phyloP scores from a whole-genome alignment of 2,329 filamentous ascomycete species.

The Aureobasidium sp. region DNA sequence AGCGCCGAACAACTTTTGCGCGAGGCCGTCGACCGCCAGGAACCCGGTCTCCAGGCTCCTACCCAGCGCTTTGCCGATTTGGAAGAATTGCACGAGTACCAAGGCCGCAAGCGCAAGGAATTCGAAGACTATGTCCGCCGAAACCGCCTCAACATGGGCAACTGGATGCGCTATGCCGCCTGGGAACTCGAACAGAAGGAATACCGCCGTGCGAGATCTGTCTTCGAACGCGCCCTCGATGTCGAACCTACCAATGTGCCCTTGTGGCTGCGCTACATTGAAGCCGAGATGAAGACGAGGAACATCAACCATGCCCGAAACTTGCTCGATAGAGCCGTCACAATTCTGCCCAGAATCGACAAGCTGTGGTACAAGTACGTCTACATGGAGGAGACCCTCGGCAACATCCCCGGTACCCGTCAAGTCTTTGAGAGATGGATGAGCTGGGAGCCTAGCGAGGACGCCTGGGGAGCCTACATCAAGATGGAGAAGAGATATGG shows the following conservation, averaged over 20 bases:
- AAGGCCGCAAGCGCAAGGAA: conserved; percentile 90
- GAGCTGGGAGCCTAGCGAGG: conserved; percentile 95
- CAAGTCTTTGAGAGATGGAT: conserved; percentile 98
- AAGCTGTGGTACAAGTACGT: conserved; percentile 99
- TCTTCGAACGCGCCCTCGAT: conserved; percentile 93
- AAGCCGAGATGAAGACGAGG: conserved; percentile 89
- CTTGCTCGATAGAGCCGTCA: conserved; percentile 87
- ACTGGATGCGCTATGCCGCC: conserved; percentile 95
- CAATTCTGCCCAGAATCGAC: conserved; percentile 80
- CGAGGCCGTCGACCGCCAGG: conserved; percentile 94
- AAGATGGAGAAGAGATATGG: conserved; percentile 93
- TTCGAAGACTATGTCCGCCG: conserved; percentile 97
- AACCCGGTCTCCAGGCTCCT: conserved; percentile 77
- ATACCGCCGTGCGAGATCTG: conserved; percentile 79
- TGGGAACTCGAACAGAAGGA: conserved; percentile 99
- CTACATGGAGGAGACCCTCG: conserved; percentile 96
- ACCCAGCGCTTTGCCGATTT: conserved; percentile 93
- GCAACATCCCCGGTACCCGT: conserved; percentile 83
- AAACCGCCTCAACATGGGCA: conserved; percentile 93
- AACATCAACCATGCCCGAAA: conserved; percentile 98
- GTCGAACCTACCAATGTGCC: conserved; percentile 80
- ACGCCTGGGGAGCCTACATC: conserved; percentile 92
- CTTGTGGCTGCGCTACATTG: conserved; percentile 88
- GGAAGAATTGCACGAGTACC: conserved; percentile 95
- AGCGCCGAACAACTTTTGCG: conserved; percentile 94